Conservation (phyloP, 345 rosid species). For the Brassica juncea region DNA sequence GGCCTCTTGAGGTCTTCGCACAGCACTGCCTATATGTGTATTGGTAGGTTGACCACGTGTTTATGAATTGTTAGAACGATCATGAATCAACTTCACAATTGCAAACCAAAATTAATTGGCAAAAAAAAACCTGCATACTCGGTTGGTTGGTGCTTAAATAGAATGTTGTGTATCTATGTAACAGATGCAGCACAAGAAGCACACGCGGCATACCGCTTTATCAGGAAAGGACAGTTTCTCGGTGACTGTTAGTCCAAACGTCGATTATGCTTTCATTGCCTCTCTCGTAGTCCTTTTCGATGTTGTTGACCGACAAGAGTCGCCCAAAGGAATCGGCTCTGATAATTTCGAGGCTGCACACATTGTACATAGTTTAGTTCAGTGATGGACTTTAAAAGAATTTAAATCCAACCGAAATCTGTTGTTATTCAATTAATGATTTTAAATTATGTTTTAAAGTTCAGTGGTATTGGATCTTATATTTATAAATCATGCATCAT, state of each 20-base stretch:
- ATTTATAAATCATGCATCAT: neutral
- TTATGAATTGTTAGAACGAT: neutral
- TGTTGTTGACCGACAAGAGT: conserved; percentile 46
- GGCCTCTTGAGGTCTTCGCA: no score
- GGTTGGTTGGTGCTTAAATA: neutral
- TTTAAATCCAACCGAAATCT: neutral
- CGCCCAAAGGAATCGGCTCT: neutral
- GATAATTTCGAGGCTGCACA: neutral
- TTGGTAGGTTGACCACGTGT: neutral
- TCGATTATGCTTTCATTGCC: conserved; percentile 44
- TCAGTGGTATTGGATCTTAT: neutral
- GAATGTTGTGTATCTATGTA: neutral
- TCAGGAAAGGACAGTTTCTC: conserved; percentile 45
- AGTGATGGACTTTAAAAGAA: neutral
- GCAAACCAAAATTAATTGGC: neutral
- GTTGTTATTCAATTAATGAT: neutral
- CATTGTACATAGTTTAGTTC: neutral
- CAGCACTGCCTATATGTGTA: neutral
- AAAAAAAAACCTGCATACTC: neutral
- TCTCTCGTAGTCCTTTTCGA: conserved; percentile 52
- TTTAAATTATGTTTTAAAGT: neutral
- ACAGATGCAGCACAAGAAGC: conserved; percentile 51
- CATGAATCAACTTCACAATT: neutral
- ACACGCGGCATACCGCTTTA: conserved; percentile 36
- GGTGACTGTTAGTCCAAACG: conserved; percentile 47